Evolutionary conservation across 441 rosid species (phyloP), one percentile per base, ranked within the genome.

Genomic region (Sinapis alba): DNA sequence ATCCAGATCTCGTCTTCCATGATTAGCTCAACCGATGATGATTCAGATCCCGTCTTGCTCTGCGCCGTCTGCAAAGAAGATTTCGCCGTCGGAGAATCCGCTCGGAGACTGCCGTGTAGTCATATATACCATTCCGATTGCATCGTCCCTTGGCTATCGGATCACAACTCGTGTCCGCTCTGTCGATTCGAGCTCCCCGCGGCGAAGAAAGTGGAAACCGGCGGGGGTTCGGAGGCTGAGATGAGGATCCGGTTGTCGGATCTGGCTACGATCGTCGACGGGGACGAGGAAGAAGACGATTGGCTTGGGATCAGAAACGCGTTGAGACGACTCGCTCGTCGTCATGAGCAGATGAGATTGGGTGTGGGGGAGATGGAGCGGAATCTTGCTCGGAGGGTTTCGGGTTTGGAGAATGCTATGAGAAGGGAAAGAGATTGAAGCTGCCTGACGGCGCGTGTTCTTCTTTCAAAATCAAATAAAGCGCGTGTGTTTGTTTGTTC

Each of bases 71-170:
- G 94, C 68, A 85, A 83, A 70, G 94, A 89, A 5, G 76, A 80
- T 72, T 87, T 89, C 56, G 9, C 51, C n/a, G 12, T 79, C 2
- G 85, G 80, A 10, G 83, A 72, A 13, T 83, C 82, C 38, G 91
- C 85, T 59, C 79, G 78, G 79, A 78, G 81, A 13, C 78, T 89
- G 13, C 94, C 94, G 18, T 89, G 94, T 66, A 76, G 56, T 0
- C 94, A 89, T 41, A 67, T 86, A n/a, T 89, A 84, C 71, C 94
- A 87, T 58, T 72, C 87, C 12, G 83, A 83, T 11, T 87, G 94
- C 79, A 89, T 89, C 58, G 74, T 84, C 16, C 88, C 89, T 0
- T 89, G 92, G 90, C 85, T 89, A 10, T 81, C 87, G 27, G 69
- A 76, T 65, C 89, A 86, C 23, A 76, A 80, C 45, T 86, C 94